A percentile compares a stretch with the other conserved stretches of the same genome.
phyloP scores from a whole-genome alignment of 2,329 filamentous ascomycete species.

The Fusarium sp. region DNA sequence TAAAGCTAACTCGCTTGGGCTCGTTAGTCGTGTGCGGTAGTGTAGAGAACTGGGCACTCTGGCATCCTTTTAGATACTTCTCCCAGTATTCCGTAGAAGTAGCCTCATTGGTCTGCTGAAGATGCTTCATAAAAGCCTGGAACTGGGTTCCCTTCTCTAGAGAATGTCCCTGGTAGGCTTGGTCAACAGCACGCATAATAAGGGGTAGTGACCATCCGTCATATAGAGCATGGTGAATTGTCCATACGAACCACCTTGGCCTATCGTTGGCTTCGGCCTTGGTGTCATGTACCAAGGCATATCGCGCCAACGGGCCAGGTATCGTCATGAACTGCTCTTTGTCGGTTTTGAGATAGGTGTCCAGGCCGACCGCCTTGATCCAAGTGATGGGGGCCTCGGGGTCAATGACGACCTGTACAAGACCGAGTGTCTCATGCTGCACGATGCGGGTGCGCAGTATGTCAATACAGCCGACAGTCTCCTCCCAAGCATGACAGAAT shows the following conservation, averaged over 20 bases:
- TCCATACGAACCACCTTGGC: constrained; percentile 2
- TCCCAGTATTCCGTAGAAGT: too few relatives aligned
- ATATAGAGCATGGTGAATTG: constrained; percentile 58
- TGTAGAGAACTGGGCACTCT: too few relatives aligned
- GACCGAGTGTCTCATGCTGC: constrained; percentile 53
- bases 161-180: neutral
- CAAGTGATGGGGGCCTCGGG: constrained; percentile 49
- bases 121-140: too few relatives aligned
- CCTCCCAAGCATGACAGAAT: constrained; percentile 31
- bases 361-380: constrained; percentile 39
- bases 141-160: too few relatives aligned
- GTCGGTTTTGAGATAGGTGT: constrained; percentile 52
- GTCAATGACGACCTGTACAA: constrained; percentile 57
- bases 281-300: constrained; percentile 17
- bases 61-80: too few relatives aligned
- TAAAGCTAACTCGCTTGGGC: too few relatives aligned
- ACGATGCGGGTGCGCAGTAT: constrained; percentile 61
- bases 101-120: too few relatives aligned
- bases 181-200: neutral
- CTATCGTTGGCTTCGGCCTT: too few relatives aligned
- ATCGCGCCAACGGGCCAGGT: constrained; percentile 49
- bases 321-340: constrained; percentile 51
- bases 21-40: too few relatives aligned
- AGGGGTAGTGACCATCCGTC: constrained; percentile 50
- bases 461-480: neutral